Base-by-base conservation (phyloP, 2,329 filamentous ascomycete species). In the Aspergillus hortae region DNA sequence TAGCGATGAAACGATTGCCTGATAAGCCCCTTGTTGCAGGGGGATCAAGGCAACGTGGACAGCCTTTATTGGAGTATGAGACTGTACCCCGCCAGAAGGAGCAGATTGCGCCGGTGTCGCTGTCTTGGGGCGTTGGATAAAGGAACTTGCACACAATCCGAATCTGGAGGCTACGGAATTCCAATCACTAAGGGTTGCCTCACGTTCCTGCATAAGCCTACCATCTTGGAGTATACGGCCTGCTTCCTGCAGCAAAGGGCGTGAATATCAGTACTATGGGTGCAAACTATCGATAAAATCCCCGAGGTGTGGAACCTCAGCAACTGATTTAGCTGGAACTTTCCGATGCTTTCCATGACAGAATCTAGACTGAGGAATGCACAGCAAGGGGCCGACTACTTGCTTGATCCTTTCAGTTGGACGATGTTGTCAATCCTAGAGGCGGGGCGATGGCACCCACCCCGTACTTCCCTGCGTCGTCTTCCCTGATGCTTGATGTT, bases 391-490 rank as follows among this genome's bases (percentile, higher is more conserved):
- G 64, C 78, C 3, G 44, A 58, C 14, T 72, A 67, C 61, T 63
- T 82, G 14, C 61, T 84, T 19, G 70, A 84, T 63, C 66, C 72
- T 83, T 80, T 49, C 61, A 67, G 40, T 83, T 84, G 61, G 80
- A 84, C 66, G 80, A 81, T 58, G 75, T 80, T 1, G 80, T 81
- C 1, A 81, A 82, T 63, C 76, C 79, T 0, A 65, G 79, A 4
- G 80, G 80, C 0, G 25, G 25, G 7, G 68, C 71, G 4, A 70
- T 77, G 40, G 81, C 82, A 7, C 73, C 80, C 1, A 83, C 81
- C 25, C 81, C 81, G 9, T 84, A 84, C 63, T 81, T 84, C 52
- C 81, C 81, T 0, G 76, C 75, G 17, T 72, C 74, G 33, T 73
- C 77, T 2, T 73, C 73, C 1, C 67, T 84, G 52, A 56, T 84